These are phyloP conservation scores for Boletus rubescentipes DNA, from an alignment of 768 basidiomycete species.

Conservation along the genomic window DNA sequence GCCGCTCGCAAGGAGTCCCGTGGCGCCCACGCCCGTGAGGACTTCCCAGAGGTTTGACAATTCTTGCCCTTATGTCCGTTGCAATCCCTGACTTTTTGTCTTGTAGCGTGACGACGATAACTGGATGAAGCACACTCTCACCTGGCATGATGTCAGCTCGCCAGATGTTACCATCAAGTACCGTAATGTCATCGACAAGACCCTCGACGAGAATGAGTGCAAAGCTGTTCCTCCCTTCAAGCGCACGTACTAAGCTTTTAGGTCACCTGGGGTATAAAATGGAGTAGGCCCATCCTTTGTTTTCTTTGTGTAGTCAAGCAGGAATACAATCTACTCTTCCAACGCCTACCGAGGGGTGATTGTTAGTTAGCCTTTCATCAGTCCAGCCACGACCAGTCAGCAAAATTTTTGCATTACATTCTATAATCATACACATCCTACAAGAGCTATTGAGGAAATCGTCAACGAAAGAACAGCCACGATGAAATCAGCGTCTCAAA, in stretches of 20 bases:
- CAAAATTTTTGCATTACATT: not conserved
- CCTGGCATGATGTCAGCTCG: constrained; percentile 75
- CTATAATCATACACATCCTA: not conserved
- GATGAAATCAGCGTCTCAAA: not conserved
- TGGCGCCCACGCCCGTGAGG: constrained; percentile 98
- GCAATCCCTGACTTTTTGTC: not conserved
- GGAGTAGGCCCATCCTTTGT: constrained; percentile 1
- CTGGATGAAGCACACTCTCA: constrained; percentile 96
- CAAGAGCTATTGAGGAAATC: not conserved
- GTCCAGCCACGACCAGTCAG: not conserved
- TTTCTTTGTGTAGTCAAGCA: constrained; percentile 9
- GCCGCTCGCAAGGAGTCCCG: constrained; percentile 96
- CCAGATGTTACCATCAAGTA: constrained; percentile 91
- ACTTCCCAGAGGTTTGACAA: constrained; percentile 90
- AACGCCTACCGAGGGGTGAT: not conserved
- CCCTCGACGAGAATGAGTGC: constrained; percentile 96
- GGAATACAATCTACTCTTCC: constrained; percentile 13
- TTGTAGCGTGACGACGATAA: constrained; percentile 82
- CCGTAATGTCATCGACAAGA: constrained; percentile 79
- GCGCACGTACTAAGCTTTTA: constrained; percentile 70
- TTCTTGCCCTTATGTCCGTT: constrained; percentile 3
- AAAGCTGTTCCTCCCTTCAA: constrained; percentile 97
- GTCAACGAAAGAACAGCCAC: not conserved
- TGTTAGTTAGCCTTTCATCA: not conserved
- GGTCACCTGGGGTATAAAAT: constrained; percentile 2